Base-by-base conservation (phyloP, 768 basidiomycete genomes). In the Suillus spraguei region DNA sequence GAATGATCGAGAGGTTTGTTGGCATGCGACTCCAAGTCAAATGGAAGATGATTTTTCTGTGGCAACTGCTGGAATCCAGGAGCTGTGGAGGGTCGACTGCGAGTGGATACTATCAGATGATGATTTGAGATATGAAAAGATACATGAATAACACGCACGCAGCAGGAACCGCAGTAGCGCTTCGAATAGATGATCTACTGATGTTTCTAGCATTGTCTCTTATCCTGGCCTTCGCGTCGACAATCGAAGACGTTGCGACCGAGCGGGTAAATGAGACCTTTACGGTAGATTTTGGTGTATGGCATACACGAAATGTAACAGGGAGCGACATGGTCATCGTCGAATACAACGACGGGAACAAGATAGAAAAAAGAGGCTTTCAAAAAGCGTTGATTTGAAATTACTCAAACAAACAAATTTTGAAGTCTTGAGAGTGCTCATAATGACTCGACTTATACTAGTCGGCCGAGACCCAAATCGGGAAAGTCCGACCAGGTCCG, bases 161-260 rank as follows among this genome's bases (percentile, higher is more conserved):
- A 64, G 83, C 71, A 5, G 85, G 85, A 41, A 87, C 86, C 60
- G 88, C 82, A 36, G 81, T 80, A 60, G 91, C 92, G 64, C 83
- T 81, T 64, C 81, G 80, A 22, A 79, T 72, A 7, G 89, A 84
- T 14, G 89, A 83, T 64, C 87, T 86, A 73, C 90, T 91, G 72
- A 95, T 85, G 70, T 85, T 81, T 69, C 94, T 80, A 10, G 87
- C 89, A 78, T 90, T 88, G 69, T 92, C 91, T 69, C 85, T 80
- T 59, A 94, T 89, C 77, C 92, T 86, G 58, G 86, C 85, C 79
- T 91, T 93, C 49, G 92, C 92, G 50, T 95, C 93, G 62, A 90
- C 72, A 72, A 91, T 89, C 16, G 87, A 85, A 53, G 78, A 66
- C 36, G 79, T 66, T 11, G 82, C 78, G 59, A 77, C 77, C 9